Percentiles rank a stretch among this genome's conserved stretches.
Evolutionary conservation across 1,284 basidiomycete genomes (phyloP).

Genomic region (Filobasidium uniguttulatum): DNA sequence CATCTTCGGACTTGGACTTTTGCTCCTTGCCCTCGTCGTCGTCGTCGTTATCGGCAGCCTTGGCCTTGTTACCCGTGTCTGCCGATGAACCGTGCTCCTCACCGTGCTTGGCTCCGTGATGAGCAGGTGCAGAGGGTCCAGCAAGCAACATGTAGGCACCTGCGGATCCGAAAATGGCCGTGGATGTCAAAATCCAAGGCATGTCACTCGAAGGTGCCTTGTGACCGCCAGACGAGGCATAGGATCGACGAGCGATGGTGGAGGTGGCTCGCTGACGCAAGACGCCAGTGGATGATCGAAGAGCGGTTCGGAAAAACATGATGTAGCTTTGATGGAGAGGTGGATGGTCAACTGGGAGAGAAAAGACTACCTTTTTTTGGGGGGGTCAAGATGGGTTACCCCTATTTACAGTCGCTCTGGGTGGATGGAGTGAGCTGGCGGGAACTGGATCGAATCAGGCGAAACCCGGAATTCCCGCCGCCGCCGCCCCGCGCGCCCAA

Average conservation of each 20-base stretch:
- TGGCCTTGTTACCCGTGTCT: background rate
- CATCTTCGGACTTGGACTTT: background rate
- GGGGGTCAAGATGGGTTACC: background rate
- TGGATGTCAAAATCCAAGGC: slow-evolving; percentile 12
- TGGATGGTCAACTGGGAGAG: background rate
- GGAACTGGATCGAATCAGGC: background rate
- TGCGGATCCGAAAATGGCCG: slow-evolving; percentile 11
- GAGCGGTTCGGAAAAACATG: slow-evolving; percentile 13
- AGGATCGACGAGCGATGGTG: slow-evolving; percentile 6
- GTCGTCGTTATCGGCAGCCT: background rate
- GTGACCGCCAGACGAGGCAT: slow-evolving; percentile 3
- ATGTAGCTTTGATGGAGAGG: background rate
- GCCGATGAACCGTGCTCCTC: no score
- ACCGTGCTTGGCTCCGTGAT: slow-evolving; percentile 5
- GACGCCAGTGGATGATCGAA: slow-evolving; percentile 9
- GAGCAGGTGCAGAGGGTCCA: slow-evolving; percentile 7
- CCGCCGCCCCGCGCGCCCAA: no score
- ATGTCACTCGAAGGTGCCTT: slow-evolving; percentile 6
- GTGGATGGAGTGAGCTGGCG: background rate
- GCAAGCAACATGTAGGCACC: slow-evolving; percentile 10
- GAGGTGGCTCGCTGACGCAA: background rate
- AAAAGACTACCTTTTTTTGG: background rate
- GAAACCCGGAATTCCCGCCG: no score
- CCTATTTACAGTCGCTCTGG: background rate
- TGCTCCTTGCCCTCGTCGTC: slow-evolving; percentile 9